phyloP scores from a whole-genome alignment of 2,329 filamentous ascomycete species.

The Cercospora sojina region DNA sequence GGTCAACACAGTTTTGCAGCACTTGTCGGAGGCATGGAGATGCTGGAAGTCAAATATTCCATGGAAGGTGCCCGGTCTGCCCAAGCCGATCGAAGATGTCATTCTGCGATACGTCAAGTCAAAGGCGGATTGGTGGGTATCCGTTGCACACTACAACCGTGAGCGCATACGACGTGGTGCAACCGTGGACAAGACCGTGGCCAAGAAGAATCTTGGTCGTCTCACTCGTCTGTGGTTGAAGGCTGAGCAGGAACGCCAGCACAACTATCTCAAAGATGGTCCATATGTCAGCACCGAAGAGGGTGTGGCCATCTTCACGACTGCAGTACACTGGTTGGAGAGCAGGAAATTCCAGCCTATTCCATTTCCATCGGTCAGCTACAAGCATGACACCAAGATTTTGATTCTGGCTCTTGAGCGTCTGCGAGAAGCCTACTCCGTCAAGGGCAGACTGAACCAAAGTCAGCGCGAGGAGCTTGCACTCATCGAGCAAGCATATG shows the following conservation, averaged over 20 bases:
- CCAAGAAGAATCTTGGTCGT: slow-evolving; percentile 97
- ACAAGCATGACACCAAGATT: slow-evolving; percentile 99
- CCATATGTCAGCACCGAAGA: slow-evolving; percentile 98
- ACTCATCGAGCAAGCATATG: slow-evolving; percentile 96
- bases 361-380: slow-evolving; percentile 96
- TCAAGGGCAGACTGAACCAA: slow-evolving; percentile 94
- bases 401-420: slow-evolving; percentile 92
- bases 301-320: slow-evolving; percentile 97
- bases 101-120: slow-evolving; percentile 98
- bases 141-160: slow-evolving; percentile 96
- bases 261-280: slow-evolving; percentile 99
- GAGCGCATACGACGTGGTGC: slow-evolving; percentile 95
- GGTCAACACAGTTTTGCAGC: slow-evolving; percentile 95
- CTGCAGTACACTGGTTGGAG: slow-evolving; percentile 97
- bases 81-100: slow-evolving; percentile 97
- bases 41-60: slow-evolving; percentile 99
- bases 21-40: slow-evolving; percentile 96
- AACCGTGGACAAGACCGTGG: slow-evolving; percentile 97
- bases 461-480: slow-evolving; percentile 96
- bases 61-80: slow-evolving; percentile 96
- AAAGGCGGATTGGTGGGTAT: slow-evolving; percentile 99
- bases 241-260: slow-evolving; percentile 95
- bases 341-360: slow-evolving; percentile 98
- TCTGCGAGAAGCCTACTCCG: slow-evolving; percentile 91
- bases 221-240: slow-evolving; percentile 95